A percentile compares a stretch with the other conserved stretches of the same genome.
Evolutionary conservation across 2,329 filamentous ascomycete species (phyloP).

Genomic region (Xylariaceae sp.): DNA sequence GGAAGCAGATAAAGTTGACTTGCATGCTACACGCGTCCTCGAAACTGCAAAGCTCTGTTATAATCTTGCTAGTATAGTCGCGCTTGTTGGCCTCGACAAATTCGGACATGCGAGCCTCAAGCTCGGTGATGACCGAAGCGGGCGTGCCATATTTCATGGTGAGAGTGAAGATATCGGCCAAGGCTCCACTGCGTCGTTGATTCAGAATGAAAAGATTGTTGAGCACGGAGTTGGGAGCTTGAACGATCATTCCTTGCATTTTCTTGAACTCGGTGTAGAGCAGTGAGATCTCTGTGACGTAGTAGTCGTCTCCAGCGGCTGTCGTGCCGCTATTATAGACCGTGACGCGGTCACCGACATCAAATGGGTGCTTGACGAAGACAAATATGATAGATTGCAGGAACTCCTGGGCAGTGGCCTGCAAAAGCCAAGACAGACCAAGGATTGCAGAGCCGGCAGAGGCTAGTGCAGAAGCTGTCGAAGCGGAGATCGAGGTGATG

Average conservation of each 20-base stretch:
- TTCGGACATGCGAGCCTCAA: conserved; percentile 75
- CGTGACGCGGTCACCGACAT: conserved; percentile 88
- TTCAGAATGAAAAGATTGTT: conserved; percentile 95
- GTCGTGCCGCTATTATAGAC: conserved; percentile 83
- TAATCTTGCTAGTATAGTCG: conserved; percentile 80
- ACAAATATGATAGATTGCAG: conserved; percentile 92
- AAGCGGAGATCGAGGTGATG: conserved; percentile 82
- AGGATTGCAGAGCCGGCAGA: conserved; percentile 85
- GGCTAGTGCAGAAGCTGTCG: conserved; percentile 84
- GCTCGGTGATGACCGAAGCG: conserved; percentile 71
- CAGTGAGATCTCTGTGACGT: conserved; percentile 89
- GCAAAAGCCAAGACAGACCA: conserved; percentile 87
- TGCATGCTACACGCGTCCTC: conserved; percentile 80
- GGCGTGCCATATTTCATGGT: conserved; percentile 87
- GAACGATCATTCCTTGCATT: conserved; percentile 94
- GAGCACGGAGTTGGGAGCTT: conserved; percentile 89
- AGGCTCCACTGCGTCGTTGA: conserved; percentile 80
- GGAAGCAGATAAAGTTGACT: conserved; percentile 93
- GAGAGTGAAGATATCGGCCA: conserved; percentile 82
- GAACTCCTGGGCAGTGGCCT: conserved; percentile 90
- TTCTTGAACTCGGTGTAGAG: conserved; percentile 98
- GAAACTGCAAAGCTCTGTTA: conserved; percentile 78
- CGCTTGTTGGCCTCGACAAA: conserved; percentile 84
- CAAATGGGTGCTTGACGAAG: conserved; percentile 95
- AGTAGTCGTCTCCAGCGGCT: conserved; percentile 85